phyloP scores from a whole-genome alignment of 305 asterid species.

The Fraxinus latifolia region DNA sequence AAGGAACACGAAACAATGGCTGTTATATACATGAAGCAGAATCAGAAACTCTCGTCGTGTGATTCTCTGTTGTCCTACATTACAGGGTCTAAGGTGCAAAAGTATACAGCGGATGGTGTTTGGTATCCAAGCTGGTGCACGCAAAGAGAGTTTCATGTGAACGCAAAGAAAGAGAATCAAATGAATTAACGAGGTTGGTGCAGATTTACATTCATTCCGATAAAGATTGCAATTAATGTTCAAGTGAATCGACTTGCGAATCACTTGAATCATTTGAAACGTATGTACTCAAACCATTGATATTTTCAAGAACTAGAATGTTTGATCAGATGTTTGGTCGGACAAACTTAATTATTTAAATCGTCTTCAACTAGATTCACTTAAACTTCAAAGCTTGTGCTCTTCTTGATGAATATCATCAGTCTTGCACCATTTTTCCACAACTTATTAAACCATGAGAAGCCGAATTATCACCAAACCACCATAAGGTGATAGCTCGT shows the following conservation, averaged over 20 bases:
- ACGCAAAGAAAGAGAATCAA: not conserved
- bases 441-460: not conserved
- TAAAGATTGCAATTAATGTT: not conserved
- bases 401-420: not conserved
- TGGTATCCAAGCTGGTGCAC: not conserved
- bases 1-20: not conserved
- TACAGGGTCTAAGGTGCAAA: not conserved
- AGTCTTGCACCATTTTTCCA: not conserved
- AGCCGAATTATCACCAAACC: not conserved
- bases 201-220: not conserved
- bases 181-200: conserved; percentile 9
- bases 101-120: not conserved
- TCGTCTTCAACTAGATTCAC: not conserved
- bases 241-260: not conserved
- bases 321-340: not conserved
- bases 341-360: not conserved
- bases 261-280: not conserved
- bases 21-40: not conserved
- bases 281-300: not conserved
- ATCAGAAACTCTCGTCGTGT: not conserved
- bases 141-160: not conserved
- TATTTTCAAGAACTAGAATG: not conserved
- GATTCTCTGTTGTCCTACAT: not conserved
- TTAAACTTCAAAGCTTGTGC: not conserved
- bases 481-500: not conserved